Conservation (phyloP, 257 asterid species). For the Lycium ferocissimum region DNA sequence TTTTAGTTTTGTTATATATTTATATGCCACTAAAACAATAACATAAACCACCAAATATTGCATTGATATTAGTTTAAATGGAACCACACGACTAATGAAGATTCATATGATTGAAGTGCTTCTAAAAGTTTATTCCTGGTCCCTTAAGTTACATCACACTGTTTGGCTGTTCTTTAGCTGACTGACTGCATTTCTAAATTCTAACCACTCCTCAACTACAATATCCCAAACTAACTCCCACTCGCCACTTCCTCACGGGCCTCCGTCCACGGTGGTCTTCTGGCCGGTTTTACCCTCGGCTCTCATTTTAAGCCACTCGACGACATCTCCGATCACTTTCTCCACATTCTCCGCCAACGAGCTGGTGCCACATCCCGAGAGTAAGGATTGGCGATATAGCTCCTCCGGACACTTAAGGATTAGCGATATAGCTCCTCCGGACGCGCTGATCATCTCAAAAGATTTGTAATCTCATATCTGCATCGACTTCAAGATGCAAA, state of each 20-base stretch:
- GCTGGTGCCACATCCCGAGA: conserved; percentile 92
- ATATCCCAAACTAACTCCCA: not conserved
- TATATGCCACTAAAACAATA: not conserved
- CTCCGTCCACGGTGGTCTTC: conserved; percentile 5
- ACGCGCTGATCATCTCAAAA: no score
- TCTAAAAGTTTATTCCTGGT: not conserved
- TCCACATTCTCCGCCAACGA: conserved; percentile 91
- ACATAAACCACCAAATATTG: not conserved
- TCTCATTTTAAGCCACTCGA: conserved; percentile 66
- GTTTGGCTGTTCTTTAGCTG: not conserved
- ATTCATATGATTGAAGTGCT: not conserved
- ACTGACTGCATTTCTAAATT: not conserved
- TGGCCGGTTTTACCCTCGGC: conserved; percentile 16
- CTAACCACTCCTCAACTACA: not conserved
- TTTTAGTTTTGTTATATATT: not conserved
- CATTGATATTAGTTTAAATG: not conserved
- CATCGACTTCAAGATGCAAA: no score
- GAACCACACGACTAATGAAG: not conserved
- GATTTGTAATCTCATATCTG: no score
- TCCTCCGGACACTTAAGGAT: conserved; percentile 34
- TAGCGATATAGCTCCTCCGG: conserved; percentile 32
- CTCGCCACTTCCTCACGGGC: not conserved
- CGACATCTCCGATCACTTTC: conserved; percentile 73
- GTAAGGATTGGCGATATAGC: conserved; percentile 51
- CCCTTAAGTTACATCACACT: not conserved